Evolutionary conservation across 1,139 yeast genomes (phyloP), one percentile per base, ranked within the genome.

Genomic region (Magnusiomyces paraingens): DNA sequence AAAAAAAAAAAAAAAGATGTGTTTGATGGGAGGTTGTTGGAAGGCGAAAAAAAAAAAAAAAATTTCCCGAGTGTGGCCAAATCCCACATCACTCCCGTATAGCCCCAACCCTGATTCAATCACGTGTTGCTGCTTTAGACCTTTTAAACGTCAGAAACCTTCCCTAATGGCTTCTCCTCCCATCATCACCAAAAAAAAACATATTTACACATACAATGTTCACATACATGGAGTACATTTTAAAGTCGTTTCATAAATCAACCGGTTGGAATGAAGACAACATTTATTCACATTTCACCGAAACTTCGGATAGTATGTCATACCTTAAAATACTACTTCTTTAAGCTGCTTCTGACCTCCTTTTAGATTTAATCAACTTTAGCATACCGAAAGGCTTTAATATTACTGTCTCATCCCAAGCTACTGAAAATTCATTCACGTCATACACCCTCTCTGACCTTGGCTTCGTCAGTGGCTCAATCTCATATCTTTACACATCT

Each of bases 221-320:
- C 61, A 80, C 82, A 51, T 88, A 86, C 70, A 88, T 89, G 95
- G 96, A 90, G 64, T 84, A 86, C 68, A 80, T 90, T 47, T 83
- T 84, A 61, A 76, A 78, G 68, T 80, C 89, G 61, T 90, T 86
- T 70, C 81, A 84, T 67, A 70, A 73, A 52, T 70, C 84, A 41
- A 83, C 94, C 1, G 76, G 76, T 14, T 90, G 96, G 96, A 81
- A 84, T 62, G 81, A 81, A 57, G 89, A 86, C 60, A 85, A 86
- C 67, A 78, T 85, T 48, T 88, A 84, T 65, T 84, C 89, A 55
- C 81, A 83, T 62, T 77, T 89, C 42, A 80, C 84, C 0, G 83
- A 85, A 22, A 82, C 91, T 0, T 80, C 94, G 0, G 79, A 78
- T 57, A 83, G 81, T 60, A 62, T 41, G 59, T 50, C 52, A 14